Base-by-base conservation (phyloP, 2,329 filamentous ascomycete genomes). In the Fusarium kyushuense region DNA sequence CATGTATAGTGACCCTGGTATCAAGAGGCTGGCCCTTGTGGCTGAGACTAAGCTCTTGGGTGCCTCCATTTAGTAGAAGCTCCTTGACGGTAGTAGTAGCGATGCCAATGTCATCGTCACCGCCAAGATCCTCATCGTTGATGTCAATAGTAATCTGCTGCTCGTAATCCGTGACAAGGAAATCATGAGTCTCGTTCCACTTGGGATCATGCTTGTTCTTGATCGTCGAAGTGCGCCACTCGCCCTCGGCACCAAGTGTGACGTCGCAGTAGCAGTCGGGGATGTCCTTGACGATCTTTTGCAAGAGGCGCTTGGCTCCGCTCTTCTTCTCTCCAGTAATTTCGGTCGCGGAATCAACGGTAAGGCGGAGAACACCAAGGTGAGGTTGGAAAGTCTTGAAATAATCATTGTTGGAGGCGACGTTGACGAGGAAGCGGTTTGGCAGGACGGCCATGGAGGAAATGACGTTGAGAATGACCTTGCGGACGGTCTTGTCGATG, bases 111-210 rank as follows among this genome's bases (percentile, higher is more conserved):
- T 74, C 70, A 16, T 74, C 72, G 25, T 74, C 72, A 19, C 67
- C 54, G 1, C 70, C 72, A 4, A 74, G 2, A 12, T 74, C 72
- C 1, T 74, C 72, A 32, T 74, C 72, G 1, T 62, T 33, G 6
- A 74, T 29, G n/a, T 74, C 72, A 12, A 74, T 47, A 1, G 61
- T 70, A 9, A 74, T 74, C 9, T 43, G 21, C 40, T 74, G 72
- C 8, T 74, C 72, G 9, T 70, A 61, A 19, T 74, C 72, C 1
- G 72, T 74, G 21, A 74, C 71, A 11, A 74, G 58, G 17, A 74
- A 74, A 21, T 74, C 72, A 42, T 74, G 72, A 30, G 72, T 74
- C 54, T 74, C 72, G 38, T 74, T 68, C 72, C 71, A 74, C 23
- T 56, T 32, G 1, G 72, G 72, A 35, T 74, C 57, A 21, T 74